Conservation (phyloP, 2,329 filamentous ascomycete genomes). For the Ophioceras dolichostomum region DNA sequence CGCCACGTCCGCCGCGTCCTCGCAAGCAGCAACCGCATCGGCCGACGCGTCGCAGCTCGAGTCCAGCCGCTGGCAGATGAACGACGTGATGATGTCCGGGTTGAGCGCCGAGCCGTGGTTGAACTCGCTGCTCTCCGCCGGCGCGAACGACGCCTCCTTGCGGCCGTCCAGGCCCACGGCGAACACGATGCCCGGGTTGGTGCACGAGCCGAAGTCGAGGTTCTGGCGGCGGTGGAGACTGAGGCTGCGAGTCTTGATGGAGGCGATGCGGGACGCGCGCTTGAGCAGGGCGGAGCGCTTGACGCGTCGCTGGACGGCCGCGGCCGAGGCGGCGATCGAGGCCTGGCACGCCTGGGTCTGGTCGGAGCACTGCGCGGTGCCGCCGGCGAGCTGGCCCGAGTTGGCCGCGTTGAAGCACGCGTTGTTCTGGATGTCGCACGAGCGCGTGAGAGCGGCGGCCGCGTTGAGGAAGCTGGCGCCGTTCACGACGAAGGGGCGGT, state of each 20-base stretch:
- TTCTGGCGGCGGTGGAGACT: conserved; percentile 13
- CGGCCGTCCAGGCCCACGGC: conserved; percentile 33
- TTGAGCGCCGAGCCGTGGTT: conserved; percentile 35
- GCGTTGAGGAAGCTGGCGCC: conserved; percentile 27
- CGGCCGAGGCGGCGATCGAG: conserved; percentile 4
- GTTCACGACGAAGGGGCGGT: conserved; percentile 21
- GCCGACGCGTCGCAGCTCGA: conserved; percentile 20
- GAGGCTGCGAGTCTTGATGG: no score
- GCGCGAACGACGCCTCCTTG: conserved; percentile 26
- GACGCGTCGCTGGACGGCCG: conserved; percentile 6
- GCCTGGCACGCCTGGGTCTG: conserved; percentile 20
- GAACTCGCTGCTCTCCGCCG: conserved; percentile 28
- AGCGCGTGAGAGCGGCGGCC: conserved; percentile 25
- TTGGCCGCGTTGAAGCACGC: conserved; percentile 28
- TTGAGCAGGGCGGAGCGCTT: conserved; percentile 5
- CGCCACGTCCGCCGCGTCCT: conserved; percentile 19
- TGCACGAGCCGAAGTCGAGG: conserved; percentile 31
- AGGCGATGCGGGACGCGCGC: no score
- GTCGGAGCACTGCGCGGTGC: conserved; percentile 20
- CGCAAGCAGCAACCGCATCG: conserved; percentile 19
- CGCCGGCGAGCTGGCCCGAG: conserved; percentile 16
- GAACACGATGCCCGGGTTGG: conserved; percentile 35
- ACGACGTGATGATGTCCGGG: conserved; percentile 22
- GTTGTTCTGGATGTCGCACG: conserved; percentile 33
- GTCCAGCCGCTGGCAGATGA: conserved; percentile 23